Percentiles rank a stretch among this genome's conserved stretches.
These are phyloP conservation scores for Lipomyces kockii DNA, from an alignment of 805 yeast species.

Conservation along the genomic window DNA sequence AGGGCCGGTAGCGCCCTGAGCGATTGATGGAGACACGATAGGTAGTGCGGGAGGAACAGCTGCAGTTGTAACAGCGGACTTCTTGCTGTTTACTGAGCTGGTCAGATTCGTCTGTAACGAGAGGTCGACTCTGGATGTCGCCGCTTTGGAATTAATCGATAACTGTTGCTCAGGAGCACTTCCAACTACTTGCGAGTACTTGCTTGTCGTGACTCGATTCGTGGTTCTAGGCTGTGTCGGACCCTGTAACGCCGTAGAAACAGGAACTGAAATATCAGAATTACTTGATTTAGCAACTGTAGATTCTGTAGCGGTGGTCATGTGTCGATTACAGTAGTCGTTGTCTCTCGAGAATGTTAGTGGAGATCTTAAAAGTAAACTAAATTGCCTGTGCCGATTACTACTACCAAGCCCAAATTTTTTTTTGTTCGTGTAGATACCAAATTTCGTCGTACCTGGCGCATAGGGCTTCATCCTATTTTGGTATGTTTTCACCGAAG, in stretches of 20 bases:
- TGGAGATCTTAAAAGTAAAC: background rate
- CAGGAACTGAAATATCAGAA: background rate
- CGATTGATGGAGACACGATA: conserved; percentile 8
- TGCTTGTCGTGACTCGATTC: background rate
- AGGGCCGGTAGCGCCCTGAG: background rate
- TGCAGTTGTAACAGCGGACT: conserved; percentile 10
- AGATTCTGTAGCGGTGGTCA: background rate
- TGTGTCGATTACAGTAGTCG: background rate
- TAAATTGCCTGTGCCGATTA: background rate
- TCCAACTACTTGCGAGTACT: background rate
- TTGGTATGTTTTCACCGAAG: background rate
- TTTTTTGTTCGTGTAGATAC: background rate
- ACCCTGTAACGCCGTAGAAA: background rate
- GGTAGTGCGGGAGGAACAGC: conserved; percentile 15
- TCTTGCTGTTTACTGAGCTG: conserved; percentile 13
- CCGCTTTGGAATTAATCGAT: background rate
- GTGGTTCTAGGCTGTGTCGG: background rate
- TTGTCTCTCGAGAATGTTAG: background rate
- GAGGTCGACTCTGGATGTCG: background rate
- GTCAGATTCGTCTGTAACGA: conserved; percentile 4
- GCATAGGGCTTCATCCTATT: background rate
- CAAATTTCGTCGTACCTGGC: background rate
- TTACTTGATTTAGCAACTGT: background rate
- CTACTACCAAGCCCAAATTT: background rate
- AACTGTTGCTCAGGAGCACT: background rate